phyloP scores from a whole-genome alignment of 73 alveolate species.

The Paramecium biaurelia region DNA sequence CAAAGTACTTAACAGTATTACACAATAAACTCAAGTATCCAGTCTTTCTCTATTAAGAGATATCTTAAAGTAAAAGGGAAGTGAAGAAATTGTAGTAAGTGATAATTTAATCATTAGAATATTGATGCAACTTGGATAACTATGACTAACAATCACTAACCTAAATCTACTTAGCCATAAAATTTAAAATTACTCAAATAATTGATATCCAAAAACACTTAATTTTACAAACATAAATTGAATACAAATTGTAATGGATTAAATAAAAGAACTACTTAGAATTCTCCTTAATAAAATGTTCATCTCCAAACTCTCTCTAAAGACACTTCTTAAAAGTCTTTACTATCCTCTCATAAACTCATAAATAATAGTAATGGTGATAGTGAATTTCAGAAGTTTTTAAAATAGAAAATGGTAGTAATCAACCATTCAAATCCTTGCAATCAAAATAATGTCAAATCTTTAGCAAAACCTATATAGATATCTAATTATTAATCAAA shows the following conservation, averaged over 20 bases:
- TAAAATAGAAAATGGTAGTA: background rate
- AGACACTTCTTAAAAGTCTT: background rate
- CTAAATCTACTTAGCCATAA: background rate
- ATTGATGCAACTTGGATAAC: conserved; percentile 44
- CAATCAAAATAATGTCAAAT: background rate
- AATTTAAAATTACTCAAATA: background rate
- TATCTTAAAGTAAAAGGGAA: background rate
- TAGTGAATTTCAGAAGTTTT: background rate
- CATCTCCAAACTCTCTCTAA: background rate
- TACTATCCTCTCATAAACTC: background rate
- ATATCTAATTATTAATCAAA: background rate
- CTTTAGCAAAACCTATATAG: background rate
- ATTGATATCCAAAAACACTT: conserved; percentile 3
- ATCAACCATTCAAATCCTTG: background rate
- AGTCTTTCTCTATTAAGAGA: background rate
- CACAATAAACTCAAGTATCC: background rate
- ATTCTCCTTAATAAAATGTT: background rate
- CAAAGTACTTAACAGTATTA: background rate
- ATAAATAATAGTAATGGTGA: background rate
- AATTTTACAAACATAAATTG: background rate
- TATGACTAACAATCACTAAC: background rate
- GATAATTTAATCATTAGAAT: background rate
- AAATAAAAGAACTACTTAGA: background rate
- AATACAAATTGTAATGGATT: background rate
- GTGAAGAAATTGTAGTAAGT: background rate